Conservation (phyloP, 139 green algal species). For the Chlorella sp. region DNA sequence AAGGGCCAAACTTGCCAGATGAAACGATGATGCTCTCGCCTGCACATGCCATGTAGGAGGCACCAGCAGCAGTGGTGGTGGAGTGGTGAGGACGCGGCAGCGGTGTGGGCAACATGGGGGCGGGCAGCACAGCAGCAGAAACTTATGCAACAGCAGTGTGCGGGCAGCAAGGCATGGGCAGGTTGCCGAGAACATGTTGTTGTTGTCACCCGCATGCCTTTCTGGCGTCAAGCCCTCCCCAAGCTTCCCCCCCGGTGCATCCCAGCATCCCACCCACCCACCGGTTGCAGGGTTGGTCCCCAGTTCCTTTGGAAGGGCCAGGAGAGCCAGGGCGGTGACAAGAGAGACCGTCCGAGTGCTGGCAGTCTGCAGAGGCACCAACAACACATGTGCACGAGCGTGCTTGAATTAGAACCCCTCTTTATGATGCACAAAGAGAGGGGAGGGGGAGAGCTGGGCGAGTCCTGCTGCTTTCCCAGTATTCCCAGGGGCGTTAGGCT, state of each 20-base stretch:
- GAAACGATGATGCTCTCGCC: constrained; percentile 26
- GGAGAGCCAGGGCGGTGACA: constrained; percentile 57
- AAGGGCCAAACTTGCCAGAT: constrained; percentile 45
- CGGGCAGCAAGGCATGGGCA: too few relatives aligned
- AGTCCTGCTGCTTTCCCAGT: too few relatives aligned
- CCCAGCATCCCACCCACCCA: not conserved
- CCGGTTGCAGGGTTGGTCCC: constrained; percentile 59
- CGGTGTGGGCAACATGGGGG: not conserved
- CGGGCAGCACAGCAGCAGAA: not conserved
- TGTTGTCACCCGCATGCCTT: not conserved
- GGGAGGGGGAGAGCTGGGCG: not conserved
- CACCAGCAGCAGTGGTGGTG: not conserved
- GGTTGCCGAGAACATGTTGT: not conserved
- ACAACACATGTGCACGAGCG: not conserved
- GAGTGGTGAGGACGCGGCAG: not conserved
- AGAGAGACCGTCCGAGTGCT: constrained; percentile 43
- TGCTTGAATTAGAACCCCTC: too few relatives aligned
- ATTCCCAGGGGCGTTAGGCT: not conserved
- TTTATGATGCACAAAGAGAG: too few relatives aligned
- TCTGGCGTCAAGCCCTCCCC: not conserved
- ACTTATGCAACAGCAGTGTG: too few relatives aligned
- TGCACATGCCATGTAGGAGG: not conserved
- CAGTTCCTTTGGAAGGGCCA: constrained; percentile 62
- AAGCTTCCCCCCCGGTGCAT: not conserved
- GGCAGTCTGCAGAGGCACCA: not conserved